A percentile compares a stretch with the other conserved stretches of the same genome.
Evolutionary conservation across 2,329 filamentous ascomycete species (phyloP).

Genomic region (Colletotrichum liriopes): DNA sequence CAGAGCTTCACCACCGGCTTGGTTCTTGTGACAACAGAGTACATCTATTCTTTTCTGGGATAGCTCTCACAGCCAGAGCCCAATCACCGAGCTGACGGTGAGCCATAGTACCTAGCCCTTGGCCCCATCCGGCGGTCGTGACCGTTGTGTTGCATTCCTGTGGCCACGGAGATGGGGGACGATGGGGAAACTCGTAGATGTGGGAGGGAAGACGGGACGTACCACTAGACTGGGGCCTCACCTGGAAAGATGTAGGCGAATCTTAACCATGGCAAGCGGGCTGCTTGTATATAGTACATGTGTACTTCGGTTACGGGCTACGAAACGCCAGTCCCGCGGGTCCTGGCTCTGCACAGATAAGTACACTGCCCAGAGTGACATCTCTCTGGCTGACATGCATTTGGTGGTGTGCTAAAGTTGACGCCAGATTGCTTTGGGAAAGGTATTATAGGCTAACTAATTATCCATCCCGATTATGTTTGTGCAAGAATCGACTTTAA

Average conservation of each 20-base stretch:
- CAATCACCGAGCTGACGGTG: background rate
- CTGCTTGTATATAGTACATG: no score
- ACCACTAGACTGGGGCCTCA: background rate
- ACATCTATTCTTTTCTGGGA: background rate
- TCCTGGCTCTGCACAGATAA: no score
- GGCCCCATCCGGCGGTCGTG: background rate
- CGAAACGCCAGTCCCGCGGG: no score
- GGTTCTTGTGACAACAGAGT: background rate
- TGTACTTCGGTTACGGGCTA: no score
- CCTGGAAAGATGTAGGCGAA: background rate
- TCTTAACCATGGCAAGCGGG: background rate
- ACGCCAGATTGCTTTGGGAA: slow-evolving; percentile 9
- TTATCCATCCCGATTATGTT: background rate
- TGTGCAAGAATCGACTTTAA: background rate
- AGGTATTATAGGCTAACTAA: background rate
- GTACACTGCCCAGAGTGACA: background rate
- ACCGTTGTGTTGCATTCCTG: background rate
- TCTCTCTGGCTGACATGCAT: background rate
- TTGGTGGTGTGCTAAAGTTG: background rate
- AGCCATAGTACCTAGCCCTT: background rate
- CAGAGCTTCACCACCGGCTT: background rate
- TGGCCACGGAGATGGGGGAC: background rate
- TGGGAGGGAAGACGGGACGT: background rate
- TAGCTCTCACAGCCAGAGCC: background rate
- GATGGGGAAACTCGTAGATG: background rate